Evolutionary conservation across 164 flowering plant genomes (phyloP), one percentile per base, ranked within the genome.

Genomic region (Akebia trifoliata): DNA sequence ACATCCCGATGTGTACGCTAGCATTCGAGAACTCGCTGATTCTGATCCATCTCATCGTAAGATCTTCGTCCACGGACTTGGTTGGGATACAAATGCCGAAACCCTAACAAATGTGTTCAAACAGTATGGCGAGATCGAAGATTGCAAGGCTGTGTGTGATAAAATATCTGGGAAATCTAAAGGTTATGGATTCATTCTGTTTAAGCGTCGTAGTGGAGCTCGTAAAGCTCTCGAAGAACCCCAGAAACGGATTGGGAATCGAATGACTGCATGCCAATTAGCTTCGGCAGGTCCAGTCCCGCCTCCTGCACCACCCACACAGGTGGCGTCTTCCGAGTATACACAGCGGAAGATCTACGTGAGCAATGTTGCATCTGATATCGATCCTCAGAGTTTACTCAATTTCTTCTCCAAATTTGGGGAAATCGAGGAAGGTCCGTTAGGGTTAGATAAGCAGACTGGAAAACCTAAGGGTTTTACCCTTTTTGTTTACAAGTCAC

Each of bases 391-490:
- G 67, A 81, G 71, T 66, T 44, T 89, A 66, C 12, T 67, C 0
- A 67, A 39, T 26, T 89, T 72, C 67, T 89, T 89, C 57, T 36
- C 76, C 0, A 72, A 69, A 79, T 89, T 48, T 61, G 97, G 97
- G 15, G 97, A 89, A 69, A 73, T 89, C 44, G 95, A 80, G 73
- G 91, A 86, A 46, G 97, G 97, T 12, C 97, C 97, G 2, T 55
- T 89, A 52, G 97, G 95, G 57, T 75, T 89, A 29, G 94, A 89
- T 51, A 84, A 84, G 71, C 65, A 65, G 43, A 85, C 90, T 0
- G 97, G 97, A 50, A 86, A 74, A 77, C 83, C 92, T 0, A 89
- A 78, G 56, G 95, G 97, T 24, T 89, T 89, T 60, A 60, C 79
- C 0, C 68, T 89, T 26, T 89, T 86, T 52, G 94, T 89, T 50